Percentiles rank a stretch among this genome's conserved stretches.
Evolutionary conservation across 1,284 basidiomycete species (phyloP).

Genomic region (Stygiomarasmius scandens): DNA sequence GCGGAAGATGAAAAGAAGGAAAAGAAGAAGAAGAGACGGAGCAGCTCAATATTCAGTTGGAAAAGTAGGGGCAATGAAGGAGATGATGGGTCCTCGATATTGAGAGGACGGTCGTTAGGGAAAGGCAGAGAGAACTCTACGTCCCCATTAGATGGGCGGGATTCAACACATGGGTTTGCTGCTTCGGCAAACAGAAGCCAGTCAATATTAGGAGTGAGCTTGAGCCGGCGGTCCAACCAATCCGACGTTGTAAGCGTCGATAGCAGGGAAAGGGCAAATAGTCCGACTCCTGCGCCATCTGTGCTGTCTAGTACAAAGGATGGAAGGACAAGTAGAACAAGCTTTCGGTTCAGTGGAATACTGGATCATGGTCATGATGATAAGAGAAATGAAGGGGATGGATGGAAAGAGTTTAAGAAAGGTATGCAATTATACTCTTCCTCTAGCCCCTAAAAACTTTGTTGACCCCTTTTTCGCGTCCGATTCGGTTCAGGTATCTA

Average conservation of each 20-base stretch:
- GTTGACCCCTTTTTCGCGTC: background rate
- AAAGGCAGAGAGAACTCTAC: background rate
- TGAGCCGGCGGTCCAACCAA: background rate
- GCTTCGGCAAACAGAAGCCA: background rate
- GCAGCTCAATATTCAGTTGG: background rate
- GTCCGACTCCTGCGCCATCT: background rate
- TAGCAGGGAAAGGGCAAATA: background rate
- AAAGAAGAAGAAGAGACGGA: background rate
- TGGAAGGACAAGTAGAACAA: slow-evolving; percentile 20
- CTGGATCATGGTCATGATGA: slow-evolving; percentile 48
- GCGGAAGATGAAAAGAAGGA: slow-evolving; percentile 22
- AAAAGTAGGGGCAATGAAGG: background rate
- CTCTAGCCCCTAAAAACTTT: too few species aligned
- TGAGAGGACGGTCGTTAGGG: background rate
- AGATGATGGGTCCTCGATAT: background rate
- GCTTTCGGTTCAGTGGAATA: slow-evolving; percentile 39
- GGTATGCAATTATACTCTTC: slow-evolving; percentile 50
- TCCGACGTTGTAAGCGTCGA: background rate
- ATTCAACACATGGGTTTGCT: background rate
- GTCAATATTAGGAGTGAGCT: background rate
- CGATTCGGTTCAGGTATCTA: slow-evolving; percentile 69
- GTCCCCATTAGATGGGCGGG: background rate
- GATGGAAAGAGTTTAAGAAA: slow-evolving; percentile 91
- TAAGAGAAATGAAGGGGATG: slow-evolving; percentile 49
- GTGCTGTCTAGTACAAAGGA: slow-evolving; percentile 22